Evolutionary conservation across 768 basidiomycete genomes (phyloP).

Genomic region (Agrocybe chaxingu): DNA sequence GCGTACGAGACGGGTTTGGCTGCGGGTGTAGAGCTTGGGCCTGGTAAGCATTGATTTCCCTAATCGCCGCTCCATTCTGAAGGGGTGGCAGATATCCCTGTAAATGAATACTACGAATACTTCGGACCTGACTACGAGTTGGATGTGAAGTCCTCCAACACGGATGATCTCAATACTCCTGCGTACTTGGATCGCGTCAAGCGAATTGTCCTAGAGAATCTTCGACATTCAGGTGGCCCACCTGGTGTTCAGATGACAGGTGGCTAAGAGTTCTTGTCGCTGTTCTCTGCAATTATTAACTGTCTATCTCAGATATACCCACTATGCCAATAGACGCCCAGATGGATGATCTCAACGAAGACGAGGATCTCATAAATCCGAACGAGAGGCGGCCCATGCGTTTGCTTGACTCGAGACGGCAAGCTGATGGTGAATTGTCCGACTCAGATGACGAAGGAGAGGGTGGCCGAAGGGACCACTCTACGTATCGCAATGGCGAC

Average conservation of each 20-base stretch:
- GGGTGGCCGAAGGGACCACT: constrained; percentile 74
- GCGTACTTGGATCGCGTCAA: constrained; percentile 94
- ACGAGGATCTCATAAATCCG: constrained; percentile 78
- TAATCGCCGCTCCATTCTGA: background rate
- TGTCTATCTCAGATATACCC: constrained; percentile 64
- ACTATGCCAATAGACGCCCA: constrained; percentile 78
- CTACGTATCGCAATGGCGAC: constrained; percentile 53
- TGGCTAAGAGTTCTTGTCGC: constrained; percentile 22
- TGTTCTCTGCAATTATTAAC: background rate
- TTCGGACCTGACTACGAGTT: constrained; percentile 97
- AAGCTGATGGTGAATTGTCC: constrained; percentile 85
- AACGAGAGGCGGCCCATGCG: constrained; percentile 75
- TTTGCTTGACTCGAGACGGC: constrained; percentile 76
- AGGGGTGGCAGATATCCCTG: constrained; percentile 73
- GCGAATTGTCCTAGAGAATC: constrained; percentile 86
- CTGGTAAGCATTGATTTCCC: constrained; percentile 48
- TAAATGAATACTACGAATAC: constrained; percentile 99
- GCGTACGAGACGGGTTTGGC: constrained; percentile 97
- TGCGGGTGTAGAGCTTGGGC: constrained; percentile 91
- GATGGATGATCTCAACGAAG: constrained; percentile 77
- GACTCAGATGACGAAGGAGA: constrained; percentile 98
- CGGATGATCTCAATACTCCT: constrained; percentile 90
- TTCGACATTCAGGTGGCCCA: constrained; percentile 81
- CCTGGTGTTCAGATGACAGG: constrained; percentile 92
- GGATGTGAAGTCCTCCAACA: constrained; percentile 92